These are phyloP conservation scores for Pyrus betulifolia DNA, from an alignment of 306 rosid genomes.

Conservation along the genomic window DNA sequence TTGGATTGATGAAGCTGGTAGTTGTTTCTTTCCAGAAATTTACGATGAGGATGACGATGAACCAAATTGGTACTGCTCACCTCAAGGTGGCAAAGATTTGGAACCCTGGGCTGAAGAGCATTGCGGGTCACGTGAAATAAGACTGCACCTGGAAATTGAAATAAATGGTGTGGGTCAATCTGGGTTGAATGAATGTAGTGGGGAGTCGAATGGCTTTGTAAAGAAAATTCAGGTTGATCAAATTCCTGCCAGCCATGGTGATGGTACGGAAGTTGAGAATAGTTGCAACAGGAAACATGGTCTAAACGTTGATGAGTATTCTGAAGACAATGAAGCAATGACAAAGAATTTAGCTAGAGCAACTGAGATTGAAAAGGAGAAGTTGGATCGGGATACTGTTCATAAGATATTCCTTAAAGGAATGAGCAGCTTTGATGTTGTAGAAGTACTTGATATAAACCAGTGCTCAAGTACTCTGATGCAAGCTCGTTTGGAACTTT, in stretches of 20 bases:
- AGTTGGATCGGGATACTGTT: slow-evolving; percentile 46
- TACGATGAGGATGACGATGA: slow-evolving; percentile 35
- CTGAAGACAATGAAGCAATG: slow-evolving; percentile 22
- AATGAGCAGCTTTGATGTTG: slow-evolving; percentile 31
- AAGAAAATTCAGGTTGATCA: slow-evolving; percentile 36
- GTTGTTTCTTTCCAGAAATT: slow-evolving; percentile 82
- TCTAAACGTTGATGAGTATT: slow-evolving; percentile 32
- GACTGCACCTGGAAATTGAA: slow-evolving; percentile 73
- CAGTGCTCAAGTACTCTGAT: slow-evolving; percentile 29
- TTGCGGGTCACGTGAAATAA: slow-evolving; percentile 44
- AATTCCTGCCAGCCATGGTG: slow-evolving; percentile 23
- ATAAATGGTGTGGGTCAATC: slow-evolving; percentile 48
- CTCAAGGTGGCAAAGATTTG: slow-evolving; percentile 14
- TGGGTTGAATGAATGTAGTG: slow-evolving; percentile 54
- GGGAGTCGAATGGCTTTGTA: slow-evolving; percentile 60
- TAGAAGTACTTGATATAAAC: slow-evolving; percentile 42
- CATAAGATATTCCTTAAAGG: slow-evolving; percentile 48
- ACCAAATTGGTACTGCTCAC: slow-evolving; percentile 7
- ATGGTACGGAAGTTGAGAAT: slow-evolving; percentile 50
- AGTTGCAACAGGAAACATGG: slow-evolving; percentile 35
- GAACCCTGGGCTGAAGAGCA: slow-evolving; percentile 29
- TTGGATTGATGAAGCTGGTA: slow-evolving; percentile 80
- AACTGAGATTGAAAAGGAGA: slow-evolving; percentile 29
- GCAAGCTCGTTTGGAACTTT: slow-evolving; percentile 61
- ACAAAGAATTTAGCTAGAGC: slow-evolving; percentile 18